These are phyloP conservation scores for Rhododendron mucronatum DNA, from an alignment of 148 eudicot genomes.

Conservation along the genomic window DNA sequence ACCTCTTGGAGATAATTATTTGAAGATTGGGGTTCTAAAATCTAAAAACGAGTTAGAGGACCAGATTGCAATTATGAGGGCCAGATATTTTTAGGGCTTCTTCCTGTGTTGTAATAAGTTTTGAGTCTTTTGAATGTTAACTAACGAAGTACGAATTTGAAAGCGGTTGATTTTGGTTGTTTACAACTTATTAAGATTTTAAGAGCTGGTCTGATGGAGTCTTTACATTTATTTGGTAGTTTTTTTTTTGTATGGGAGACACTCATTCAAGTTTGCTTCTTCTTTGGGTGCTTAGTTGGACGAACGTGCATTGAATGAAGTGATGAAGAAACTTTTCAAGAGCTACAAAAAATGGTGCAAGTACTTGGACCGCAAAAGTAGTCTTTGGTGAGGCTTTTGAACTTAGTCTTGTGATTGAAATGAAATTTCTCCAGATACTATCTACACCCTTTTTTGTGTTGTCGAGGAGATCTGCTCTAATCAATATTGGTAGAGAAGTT, in stretches of 20 bases:
- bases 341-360: constrained; percentile 99
- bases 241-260: neutral
- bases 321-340: constrained; percentile 99
- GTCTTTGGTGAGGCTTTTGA: constrained; percentile 73
- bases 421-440: neutral
- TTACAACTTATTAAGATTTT: neutral
- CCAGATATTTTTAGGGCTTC: neutral
- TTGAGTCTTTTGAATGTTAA: neutral
- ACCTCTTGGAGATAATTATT: neutral
- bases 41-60: neutral
- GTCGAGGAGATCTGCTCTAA: neutral
- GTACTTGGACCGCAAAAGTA: constrained; percentile 95
- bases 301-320: constrained; percentile 88
- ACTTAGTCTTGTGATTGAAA: neutral
- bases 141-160: neutral
- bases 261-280: constrained; percentile 1
- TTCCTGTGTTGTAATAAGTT: neutral
- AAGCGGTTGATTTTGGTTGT: neutral
- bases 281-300: constrained; percentile 59
- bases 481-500: neutral
- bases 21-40: neutral
- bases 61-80: neutral
- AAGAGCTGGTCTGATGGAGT: neutral
- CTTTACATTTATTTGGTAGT: neutral
- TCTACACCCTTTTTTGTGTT: neutral